Evolutionary conservation across 2,329 filamentous ascomycete genomes (phyloP).

Genomic region (Drechslerella stenobrocha): DNA sequence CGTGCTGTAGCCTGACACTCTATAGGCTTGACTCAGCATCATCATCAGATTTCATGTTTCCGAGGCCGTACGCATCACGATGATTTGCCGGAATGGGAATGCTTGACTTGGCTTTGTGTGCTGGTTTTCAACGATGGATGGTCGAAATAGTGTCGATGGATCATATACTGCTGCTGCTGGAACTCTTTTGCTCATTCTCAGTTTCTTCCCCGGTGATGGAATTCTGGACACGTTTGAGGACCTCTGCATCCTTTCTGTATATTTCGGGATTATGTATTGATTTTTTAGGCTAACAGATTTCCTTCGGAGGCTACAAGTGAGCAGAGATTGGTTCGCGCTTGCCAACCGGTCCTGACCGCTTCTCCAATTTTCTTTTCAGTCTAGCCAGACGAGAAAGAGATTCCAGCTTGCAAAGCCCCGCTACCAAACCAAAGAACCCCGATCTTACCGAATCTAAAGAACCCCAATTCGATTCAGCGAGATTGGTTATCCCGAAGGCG

Average conservation of each 20-base stretch:
- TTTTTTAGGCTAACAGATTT: conserved; percentile 48
- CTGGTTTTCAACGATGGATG: conserved; percentile 11
- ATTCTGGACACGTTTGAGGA: conserved; percentile 24
- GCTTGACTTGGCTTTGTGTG: conserved; percentile 16
- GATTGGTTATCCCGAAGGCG: conserved; percentile 32
- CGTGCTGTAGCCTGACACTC: conserved; percentile 15
- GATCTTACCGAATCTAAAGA: conserved; percentile 47
- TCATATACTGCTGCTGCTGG: not conserved
- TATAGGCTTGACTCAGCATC: conserved; percentile 19
- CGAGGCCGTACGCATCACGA: conserved; percentile 32
- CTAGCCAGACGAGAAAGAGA: conserved; percentile 20
- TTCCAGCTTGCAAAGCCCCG: conserved; percentile 34
- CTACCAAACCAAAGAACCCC: conserved; percentile 37
- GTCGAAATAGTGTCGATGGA: conserved; percentile 1
- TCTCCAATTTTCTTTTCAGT: conserved; percentile 34
- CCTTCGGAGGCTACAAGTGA: conserved; percentile 29
- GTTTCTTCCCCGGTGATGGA: conserved; percentile 3
- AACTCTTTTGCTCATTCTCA: not conserved
- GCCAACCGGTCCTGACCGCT: conserved; percentile 16
- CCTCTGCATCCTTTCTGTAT: conserved; percentile 29
- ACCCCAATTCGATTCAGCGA: conserved; percentile 43
- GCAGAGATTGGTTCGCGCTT: not conserved
- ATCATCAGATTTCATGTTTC: conserved; percentile 47
- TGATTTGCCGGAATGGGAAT: conserved; percentile 33
- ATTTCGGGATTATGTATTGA: conserved; percentile 40